Evolutionary conservation across 2,329 filamentous ascomycete species (phyloP).

Genomic region (Teratosphaeria epicoccoides): DNA sequence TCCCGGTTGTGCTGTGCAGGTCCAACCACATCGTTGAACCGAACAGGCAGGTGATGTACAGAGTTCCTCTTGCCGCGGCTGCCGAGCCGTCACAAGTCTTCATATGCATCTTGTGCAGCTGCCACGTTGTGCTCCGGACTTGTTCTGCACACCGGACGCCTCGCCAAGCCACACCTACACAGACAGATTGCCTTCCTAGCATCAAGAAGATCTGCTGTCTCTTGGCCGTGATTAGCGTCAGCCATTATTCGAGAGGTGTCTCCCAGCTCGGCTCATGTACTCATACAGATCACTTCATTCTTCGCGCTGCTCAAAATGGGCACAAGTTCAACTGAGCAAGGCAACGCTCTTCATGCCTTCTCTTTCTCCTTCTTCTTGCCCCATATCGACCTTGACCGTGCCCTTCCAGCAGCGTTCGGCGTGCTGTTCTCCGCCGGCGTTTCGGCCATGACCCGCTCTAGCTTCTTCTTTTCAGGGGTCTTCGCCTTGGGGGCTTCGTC

Average conservation of each 20-base stretch:
- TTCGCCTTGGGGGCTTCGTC: constrained; percentile 41
- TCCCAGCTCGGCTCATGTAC: background rate
- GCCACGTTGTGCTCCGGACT: background rate
- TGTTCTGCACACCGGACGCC: background rate
- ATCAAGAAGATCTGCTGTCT: background rate
- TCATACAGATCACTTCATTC: background rate
- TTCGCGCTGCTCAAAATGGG: background rate
- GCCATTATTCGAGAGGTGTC: background rate
- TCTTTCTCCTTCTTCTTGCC: constrained; percentile 15
- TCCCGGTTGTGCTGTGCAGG: background rate
- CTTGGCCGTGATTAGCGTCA: background rate
- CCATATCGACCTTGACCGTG: constrained; percentile 14
- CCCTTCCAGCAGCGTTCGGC: constrained; percentile 16
- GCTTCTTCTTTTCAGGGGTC: constrained; percentile 3
- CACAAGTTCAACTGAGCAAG: background rate
- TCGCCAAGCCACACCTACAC: background rate
- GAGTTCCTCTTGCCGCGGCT: background rate
- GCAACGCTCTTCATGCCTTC: background rate
- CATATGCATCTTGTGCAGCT: background rate
- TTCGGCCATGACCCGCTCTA: constrained; percentile 31
- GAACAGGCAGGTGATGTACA: background rate
- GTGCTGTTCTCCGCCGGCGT: constrained; percentile 23
- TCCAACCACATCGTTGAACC: background rate
- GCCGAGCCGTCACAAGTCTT: background rate
- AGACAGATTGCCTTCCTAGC: background rate